Evolutionary conservation across 345 rosid genomes (phyloP), one percentile per base, ranked within the genome.

Genomic region (Rubroshorea leprosula): DNA sequence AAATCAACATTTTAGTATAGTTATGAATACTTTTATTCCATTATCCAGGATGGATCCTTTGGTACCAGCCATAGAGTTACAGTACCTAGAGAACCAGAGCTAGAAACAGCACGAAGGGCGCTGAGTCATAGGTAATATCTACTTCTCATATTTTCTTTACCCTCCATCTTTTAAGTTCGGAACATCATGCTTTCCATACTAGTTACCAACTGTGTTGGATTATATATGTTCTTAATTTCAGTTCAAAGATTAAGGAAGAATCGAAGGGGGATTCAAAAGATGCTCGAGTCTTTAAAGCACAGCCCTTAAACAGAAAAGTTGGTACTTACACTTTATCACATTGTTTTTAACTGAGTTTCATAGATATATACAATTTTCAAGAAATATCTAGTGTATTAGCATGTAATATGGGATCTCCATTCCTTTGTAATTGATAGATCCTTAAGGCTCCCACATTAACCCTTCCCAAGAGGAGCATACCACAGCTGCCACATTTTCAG

Each of bases 91-190:
- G 85, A 75, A 74, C 87, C 84, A 23, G 71, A 62, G 51, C 63
- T 86, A 20, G 79, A 76, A 75, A 86, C 93, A 49, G 75, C 85
- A 53, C 60, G 12, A 7, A 79, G 93, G 60, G 89, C 87, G 22
- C 61, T 63, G 63, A 68, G 72, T 38, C 77, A 49, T 46, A 74
- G 86, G 89, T 77, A 58, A 16, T 24, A 18, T 48, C 41, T 50
- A 51, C 21, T 47, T 49, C 10, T 2, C 20, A 54, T 6, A 26
- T 5, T 38, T 18, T n/a, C 5, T 67, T 12, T 64, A 15, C 20
- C 49, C 10, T 35, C 25, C 10, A 26, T 49, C 6, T 15, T 5
- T 13, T 18, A 25, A 20, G 21, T 18, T 27, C 22, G 16, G 49
- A n/a, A 27, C 35, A 4, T 56, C n/a, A n/a, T n/a, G n/a, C n/a